Evolutionary conservation across 192 early-diverging fungal genomes (phyloP).

Genomic region (Backusella macrospora): DNA sequence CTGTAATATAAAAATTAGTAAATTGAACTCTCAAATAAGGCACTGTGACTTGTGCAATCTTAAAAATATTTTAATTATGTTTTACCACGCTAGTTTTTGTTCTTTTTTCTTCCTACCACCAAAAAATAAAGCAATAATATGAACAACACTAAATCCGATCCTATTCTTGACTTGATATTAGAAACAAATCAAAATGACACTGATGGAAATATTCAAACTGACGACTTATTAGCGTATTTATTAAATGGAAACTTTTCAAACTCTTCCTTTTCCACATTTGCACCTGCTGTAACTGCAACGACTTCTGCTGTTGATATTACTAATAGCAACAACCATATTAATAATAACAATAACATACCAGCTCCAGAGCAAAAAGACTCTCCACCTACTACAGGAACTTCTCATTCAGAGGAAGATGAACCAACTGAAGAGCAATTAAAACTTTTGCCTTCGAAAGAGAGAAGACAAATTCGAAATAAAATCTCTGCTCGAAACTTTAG

Average conservation of each 20-base stretch:
- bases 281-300: background rate
- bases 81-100: background rate
- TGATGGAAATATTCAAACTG: background rate
- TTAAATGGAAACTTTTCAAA: background rate
- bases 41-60: background rate
- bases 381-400: slow-evolving; percentile 6
- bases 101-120: background rate
- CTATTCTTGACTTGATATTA: slow-evolving; percentile 13
- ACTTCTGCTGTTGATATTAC: background rate
- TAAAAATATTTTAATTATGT: background rate
- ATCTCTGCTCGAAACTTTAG: slow-evolving; percentile 87
- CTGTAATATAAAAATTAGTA: background rate
- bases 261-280: too few relatives aligned
- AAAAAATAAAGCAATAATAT: background rate
- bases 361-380: background rate
- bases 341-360: background rate
- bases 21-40: background rate
- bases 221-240: slow-evolving; percentile 7
- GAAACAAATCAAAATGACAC: background rate
- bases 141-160: background rate
- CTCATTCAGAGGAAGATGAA: slow-evolving; percentile 27
- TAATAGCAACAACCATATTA: background rate
- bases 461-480: slow-evolving; percentile 85
- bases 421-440: slow-evolving; percentile 52
- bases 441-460: slow-evolving; percentile 71